Evolutionary conservation across 2,329 filamentous ascomycete genomes (phyloP).

Genomic region (Polytolypa hystricis): DNA sequence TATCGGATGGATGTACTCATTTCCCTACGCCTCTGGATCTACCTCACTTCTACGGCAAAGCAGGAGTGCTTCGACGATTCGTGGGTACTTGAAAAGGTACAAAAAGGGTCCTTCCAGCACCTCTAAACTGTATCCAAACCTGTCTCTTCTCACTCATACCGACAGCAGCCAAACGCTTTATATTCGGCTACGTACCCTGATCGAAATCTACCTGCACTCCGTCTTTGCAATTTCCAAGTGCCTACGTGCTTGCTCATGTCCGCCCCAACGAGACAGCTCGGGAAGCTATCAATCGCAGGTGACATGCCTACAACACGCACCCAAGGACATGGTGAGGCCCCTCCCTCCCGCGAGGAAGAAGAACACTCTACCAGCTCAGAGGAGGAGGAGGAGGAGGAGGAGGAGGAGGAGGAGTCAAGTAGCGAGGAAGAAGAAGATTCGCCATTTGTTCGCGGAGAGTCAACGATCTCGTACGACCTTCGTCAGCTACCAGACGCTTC

Average conservation of each 20-base stretch:
- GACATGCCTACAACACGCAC: slow-evolving; percentile 22
- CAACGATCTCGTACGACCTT: slow-evolving; percentile 10
- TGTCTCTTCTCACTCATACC: neutral
- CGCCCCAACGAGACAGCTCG: slow-evolving; percentile 29
- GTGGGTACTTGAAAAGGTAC: neutral
- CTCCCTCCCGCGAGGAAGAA: slow-evolving; percentile 11
- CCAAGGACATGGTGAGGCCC: slow-evolving; percentile 16
- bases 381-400: slow-evolving; percentile 15
- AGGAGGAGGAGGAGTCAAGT: slow-evolving; percentile 12
- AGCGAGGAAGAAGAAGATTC: slow-evolving; percentile 7
- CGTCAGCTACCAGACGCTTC: slow-evolving; percentile 5
- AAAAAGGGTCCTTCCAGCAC: neutral
- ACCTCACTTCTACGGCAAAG: slow-evolving; percentile 4
- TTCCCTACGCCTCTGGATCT: slow-evolving; percentile 1
- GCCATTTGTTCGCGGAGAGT: slow-evolving; percentile 6
- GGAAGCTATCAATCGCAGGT: slow-evolving; percentile 27
- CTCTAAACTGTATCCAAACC: neutral
- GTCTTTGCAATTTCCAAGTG: slow-evolving; percentile 5
- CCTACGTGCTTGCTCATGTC: slow-evolving; percentile 23
- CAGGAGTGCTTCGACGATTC: neutral
- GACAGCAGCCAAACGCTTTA: neutral
- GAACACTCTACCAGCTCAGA: slow-evolving; percentile 15
- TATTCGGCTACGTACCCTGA: neutral
- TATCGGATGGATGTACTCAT: neutral
- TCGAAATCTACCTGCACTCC: neutral